These are phyloP conservation scores for Umbilicaria muhlenbergii DNA, from an alignment of 495 filamentous ascomycete species.

Conservation along the genomic window DNA sequence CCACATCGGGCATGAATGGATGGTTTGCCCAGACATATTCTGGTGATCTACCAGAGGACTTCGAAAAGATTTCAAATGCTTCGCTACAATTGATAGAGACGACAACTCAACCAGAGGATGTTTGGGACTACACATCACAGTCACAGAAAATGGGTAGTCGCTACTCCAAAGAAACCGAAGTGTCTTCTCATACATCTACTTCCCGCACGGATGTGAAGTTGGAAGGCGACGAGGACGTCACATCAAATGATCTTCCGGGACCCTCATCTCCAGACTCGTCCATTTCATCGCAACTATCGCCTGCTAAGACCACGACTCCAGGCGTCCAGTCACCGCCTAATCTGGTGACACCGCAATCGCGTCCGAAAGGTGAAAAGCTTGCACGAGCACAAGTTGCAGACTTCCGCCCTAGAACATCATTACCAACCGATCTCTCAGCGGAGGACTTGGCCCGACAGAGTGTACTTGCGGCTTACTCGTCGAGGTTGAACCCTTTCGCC, in stretches of 20 bases:
- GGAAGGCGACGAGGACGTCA: constrained; percentile 3
- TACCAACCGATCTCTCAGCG: constrained; percentile 56
- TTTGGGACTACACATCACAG: constrained; percentile 7
- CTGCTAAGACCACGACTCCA: constrained; percentile 11
- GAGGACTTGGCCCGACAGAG: constrained; percentile 76
- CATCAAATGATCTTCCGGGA: constrained; percentile 1
- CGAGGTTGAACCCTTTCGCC: constrained; percentile 75
- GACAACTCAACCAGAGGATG: constrained; percentile 2
- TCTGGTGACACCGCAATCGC: background rate
- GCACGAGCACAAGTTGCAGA: constrained; percentile 17
- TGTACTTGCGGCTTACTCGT: constrained; percentile 73
- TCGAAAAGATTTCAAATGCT: background rate
- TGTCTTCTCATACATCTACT: constrained; percentile 11
- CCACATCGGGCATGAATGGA: background rate
- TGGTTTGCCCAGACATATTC: background rate
- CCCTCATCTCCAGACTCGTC: constrained; percentile 8
- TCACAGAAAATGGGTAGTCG: constrained; percentile 10
- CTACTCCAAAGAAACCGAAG: constrained; percentile 10
- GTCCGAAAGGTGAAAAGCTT: constrained; percentile 2
- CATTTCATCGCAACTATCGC: constrained; percentile 10
- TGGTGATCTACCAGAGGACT: background rate
- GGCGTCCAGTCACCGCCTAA: constrained; percentile 2
- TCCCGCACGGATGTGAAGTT: constrained; percentile 7
- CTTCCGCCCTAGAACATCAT: constrained; percentile 59
- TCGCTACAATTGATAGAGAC: constrained; percentile 6